Evolutionary conservation across 2,329 filamentous ascomycete species (phyloP), one percentile per base, ranked within the genome.

Genomic region (Colletotrichum melonis): DNA sequence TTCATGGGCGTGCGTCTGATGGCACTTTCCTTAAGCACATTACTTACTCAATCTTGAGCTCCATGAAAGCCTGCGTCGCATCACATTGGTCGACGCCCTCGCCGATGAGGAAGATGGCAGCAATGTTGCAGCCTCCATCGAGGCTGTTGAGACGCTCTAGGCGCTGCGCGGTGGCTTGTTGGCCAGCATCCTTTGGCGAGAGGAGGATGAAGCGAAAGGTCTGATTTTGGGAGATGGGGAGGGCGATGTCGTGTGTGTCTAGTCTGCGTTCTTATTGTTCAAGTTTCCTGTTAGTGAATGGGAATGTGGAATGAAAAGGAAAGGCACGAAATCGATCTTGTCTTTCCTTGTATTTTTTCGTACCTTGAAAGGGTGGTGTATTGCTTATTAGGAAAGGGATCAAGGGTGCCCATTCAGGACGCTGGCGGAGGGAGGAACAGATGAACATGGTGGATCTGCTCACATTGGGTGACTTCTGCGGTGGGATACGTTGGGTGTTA

Each of bases 91-190:
- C 78, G 12, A 7, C 7, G 19, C 76, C 74, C 4, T 80, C 78
- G 52, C 78, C 77, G 54, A 88, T 75, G 19, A 89, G 79, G 65
- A 89, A 85, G 19, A 89, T 60, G 30, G 88, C 77, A n/a, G 81
- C 86, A 11, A 81, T 77, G 67, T 84, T 80, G 67, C 77, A 78
- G 3, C 82, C 82, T 26, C 82, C 84, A 66, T 81, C 86, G 35
- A 86, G 78, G 66, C 82, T 76, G 46, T 79, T 81, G 12, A 89
- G 78, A 19, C 84, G 81, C 71, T 86, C 81, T 16, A 87, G 79
- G 22, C 83, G 84, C 60, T 77, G 69, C 19, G 76, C 76, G 22
- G 78, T 80, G 1, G 76, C 74, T 6, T 76, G 60, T n/a, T 77
- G 75, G 9, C 78, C 79, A 11, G 84, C 74, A 16, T 88, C 84